Evolutionary conservation across 306 rosid species (phyloP).

Genomic region (Casuarina cunninghamiana): DNA sequence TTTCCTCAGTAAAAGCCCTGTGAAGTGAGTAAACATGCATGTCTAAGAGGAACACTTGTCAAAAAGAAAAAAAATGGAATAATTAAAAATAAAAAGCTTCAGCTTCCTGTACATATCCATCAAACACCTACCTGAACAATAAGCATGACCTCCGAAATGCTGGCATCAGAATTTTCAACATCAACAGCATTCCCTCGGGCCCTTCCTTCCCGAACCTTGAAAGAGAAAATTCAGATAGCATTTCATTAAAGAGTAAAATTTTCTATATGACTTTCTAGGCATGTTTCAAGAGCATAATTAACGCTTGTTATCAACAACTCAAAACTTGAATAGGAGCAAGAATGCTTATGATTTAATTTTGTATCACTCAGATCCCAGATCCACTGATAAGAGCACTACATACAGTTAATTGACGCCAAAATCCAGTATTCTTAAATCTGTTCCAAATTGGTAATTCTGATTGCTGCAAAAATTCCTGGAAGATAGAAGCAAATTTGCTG

Average conservation of each 20-base stretch:
- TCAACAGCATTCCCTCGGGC: slow-evolving; percentile 45
- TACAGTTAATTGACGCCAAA: slow-evolving; percentile 98
- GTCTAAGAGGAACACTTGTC: not conserved
- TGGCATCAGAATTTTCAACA: slow-evolving; percentile 45
- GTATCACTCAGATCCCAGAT: not conserved
- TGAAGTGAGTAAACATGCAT: not conserved
- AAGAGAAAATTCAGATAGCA: slow-evolving; percentile 13
- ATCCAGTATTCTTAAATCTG: slow-evolving; percentile 84
- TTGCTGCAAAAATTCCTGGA: slow-evolving; percentile 83
- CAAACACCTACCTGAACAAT: slow-evolving; percentile 62
- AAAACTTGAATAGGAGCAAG: slow-evolving; percentile 15
- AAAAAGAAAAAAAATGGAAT: not conserved
- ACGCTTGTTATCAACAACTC: slow-evolving; percentile 1
- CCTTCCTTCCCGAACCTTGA: slow-evolving; percentile 95
- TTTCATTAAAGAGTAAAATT: slow-evolving; percentile 12
- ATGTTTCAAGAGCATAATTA: slow-evolving; percentile 10
- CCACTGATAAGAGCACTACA: slow-evolving; percentile 20
- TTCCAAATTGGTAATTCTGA: slow-evolving; percentile 85
- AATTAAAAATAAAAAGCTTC: not conserved
- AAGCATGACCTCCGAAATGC: slow-evolving; percentile 85
- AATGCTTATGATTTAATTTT: not conserved
- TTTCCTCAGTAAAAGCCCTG: not conserved
- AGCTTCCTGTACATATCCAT: not conserved
- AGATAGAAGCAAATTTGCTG: slow-evolving; percentile 73
- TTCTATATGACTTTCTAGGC: not conserved